Evolutionary conservation across 164 flowering plant species (phyloP), one percentile per base, ranked within the genome.

Genomic region (Dillenia suffruticosa): DNA sequence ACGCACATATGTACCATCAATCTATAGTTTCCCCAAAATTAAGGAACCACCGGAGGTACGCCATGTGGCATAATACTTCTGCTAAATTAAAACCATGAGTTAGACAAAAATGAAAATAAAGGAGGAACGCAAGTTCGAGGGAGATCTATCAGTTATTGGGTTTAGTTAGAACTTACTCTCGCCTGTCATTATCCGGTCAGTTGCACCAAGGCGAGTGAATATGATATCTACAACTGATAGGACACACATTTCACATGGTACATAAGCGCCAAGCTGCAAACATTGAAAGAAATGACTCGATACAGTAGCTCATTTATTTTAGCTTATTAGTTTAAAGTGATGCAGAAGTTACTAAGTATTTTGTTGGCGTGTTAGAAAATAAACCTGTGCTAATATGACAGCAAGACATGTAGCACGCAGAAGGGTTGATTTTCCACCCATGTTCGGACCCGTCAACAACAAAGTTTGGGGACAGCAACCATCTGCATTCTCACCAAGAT

Each of bases 351-450:
- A 19, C 22, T 19, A 19, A 19, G 22, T 19, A 19, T 19, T 19
- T 19, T 19, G 22, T 19, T 1, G 22, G 1, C 22, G 22, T 19
- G 22, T 6, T 64, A 44, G 46, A 56, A 47, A 69, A 64, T 73
- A 65, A 67, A 95, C 99, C 96, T 95, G 97, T 17, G 97, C 89
- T 57, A 95, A 63, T 62, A 95, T 72, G 64, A 92, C 97, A 63
- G 92, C 89, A 8, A 90, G 73, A 76, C 99, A 92, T 14, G 94
- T 82, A 43, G 97, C 84, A 67, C 99, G 96, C 52, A 95, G 74
- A 70, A 95, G 88, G n/a, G 99, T 95, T 58, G 99, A 95, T 68
- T 95, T 95, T 43, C 97, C 99, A 61, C 99, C 97, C 99, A 95
- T 95, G 68, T 95, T 95, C 40, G 99, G 99, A 61, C 97, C 97